These are phyloP conservation scores for Hemileccinum impolitum DNA, from an alignment of 768 basidiomycete species.

Conservation along the genomic window DNA sequence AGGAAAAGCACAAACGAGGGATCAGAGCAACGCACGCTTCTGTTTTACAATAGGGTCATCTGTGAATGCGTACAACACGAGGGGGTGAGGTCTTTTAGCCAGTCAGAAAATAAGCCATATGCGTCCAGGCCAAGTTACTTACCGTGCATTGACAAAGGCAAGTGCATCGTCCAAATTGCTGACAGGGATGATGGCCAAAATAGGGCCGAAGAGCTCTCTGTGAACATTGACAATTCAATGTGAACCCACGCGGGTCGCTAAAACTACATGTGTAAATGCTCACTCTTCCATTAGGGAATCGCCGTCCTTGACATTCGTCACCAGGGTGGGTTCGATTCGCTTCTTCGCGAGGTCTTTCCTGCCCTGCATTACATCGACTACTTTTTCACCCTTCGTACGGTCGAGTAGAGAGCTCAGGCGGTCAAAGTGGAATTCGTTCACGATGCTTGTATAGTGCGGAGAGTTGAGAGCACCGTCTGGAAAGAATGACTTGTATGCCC, in stretches of 20 bases:
- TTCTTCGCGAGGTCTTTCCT: constrained; percentile 34
- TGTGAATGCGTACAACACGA: constrained; percentile 65
- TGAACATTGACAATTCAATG: no score
- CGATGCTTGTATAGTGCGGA: constrained; percentile 46
- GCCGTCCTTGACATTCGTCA: constrained; percentile 47
- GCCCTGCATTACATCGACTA: constrained; percentile 44
- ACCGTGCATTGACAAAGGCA: constrained; percentile 53
- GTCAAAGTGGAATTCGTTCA: constrained; percentile 50
- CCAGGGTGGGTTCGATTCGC: constrained; percentile 58
- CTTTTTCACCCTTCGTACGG: constrained; percentile 53
- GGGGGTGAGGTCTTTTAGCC: constrained; percentile 47
- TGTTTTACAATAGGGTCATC: constrained; percentile 40
- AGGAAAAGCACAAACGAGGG: neutral
- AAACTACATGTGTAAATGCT: constrained; percentile 7
- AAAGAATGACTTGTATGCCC: constrained; percentile 47
- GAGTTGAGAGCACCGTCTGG: constrained; percentile 49
- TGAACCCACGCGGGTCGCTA: neutral
- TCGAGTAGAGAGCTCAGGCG: constrained; percentile 51
- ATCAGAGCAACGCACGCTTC: constrained; percentile 29
- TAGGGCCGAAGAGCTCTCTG: constrained; percentile 76
- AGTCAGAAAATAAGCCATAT: neutral
- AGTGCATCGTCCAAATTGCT: constrained; percentile 54
- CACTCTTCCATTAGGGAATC: constrained; percentile 65
- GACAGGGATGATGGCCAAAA: constrained; percentile 61
- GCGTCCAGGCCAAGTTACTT: constrained; percentile 6